phyloP scores from a whole-genome alignment of 1,284 basidiomycete species.

The Boletus semigastroideus region DNA sequence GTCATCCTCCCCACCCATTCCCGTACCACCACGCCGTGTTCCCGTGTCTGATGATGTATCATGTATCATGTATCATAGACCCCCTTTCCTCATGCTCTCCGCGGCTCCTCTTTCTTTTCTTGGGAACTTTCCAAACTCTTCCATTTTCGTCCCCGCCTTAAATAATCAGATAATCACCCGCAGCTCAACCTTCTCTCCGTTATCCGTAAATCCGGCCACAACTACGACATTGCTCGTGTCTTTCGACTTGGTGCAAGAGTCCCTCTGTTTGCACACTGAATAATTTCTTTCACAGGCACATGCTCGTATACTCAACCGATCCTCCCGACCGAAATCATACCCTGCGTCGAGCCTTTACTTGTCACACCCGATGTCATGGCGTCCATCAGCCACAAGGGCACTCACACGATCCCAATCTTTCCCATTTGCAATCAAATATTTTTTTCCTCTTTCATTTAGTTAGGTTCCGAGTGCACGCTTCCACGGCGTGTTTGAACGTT shows the following conservation, averaged over 20 bases:
- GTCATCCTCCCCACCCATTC: constrained; percentile 16
- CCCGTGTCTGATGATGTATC: constrained; percentile 26
- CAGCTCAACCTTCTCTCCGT: not conserved
- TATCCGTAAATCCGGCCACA: not conserved
- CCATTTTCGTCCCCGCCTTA: not conserved
- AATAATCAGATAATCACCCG: constrained; percentile 15
- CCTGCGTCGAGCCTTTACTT: not conserved
- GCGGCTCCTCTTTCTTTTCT: not conserved
- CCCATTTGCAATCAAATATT: not conserved
- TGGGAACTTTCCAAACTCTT: not conserved
- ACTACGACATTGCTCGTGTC: too few species aligned
- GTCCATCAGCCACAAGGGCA: not conserved
- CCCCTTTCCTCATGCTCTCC: constrained; percentile 7
- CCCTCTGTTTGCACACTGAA: too few species aligned
- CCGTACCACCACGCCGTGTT: constrained; percentile 13
- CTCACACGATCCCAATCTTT: constrained; percentile 10
- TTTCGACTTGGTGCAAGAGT: too few species aligned
- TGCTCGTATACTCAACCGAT: too few species aligned
- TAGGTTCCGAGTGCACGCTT: constrained; percentile 17
- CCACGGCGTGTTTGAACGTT: constrained; percentile 16
- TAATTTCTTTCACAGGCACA: too few species aligned
- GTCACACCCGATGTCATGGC: not conserved
- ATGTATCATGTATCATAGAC: too few species aligned
- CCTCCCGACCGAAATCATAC: too few species aligned
- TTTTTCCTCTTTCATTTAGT: not conserved